These are phyloP conservation scores for Willaertia magna DNA, from an alignment of 208 protist genomes.

Conservation along the genomic window DNA sequence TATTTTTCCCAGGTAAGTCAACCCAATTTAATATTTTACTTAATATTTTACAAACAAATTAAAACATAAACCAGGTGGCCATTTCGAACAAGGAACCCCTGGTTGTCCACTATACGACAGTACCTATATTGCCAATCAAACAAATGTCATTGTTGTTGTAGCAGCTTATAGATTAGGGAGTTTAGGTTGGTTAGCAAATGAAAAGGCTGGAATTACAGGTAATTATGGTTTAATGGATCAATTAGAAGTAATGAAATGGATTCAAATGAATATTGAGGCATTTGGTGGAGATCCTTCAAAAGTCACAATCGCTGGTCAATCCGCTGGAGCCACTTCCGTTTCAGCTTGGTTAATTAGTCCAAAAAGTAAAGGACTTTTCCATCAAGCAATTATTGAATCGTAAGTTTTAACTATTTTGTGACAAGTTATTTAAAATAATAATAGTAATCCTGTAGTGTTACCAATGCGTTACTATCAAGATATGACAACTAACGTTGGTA, in stretches of 20 bases:
- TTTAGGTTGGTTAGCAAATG: background rate
- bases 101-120: background rate
- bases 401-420: no score
- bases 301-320: conserved; percentile 44
- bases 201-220: background rate
- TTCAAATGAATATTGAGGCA: conserved; percentile 40
- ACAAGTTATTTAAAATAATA: no score
- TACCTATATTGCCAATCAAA: background rate
- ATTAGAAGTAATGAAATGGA: conserved; percentile 38
- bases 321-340: conserved; percentile 30
- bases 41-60: no score
- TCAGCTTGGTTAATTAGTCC: conserved; percentile 8
- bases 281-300: conserved; percentile 44
- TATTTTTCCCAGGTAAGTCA: no score
- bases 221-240: conserved; percentile 41
- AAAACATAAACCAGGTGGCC: conserved; percentile 11
- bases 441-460: conserved; percentile 24
- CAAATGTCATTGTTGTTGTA: background rate
- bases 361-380: conserved; percentile 29
- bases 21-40: no score
- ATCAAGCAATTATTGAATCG: conserved; percentile 29
- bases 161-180: background rate
- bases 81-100: background rate
- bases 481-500: background rate
- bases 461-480: conserved; percentile 10